phyloP scores from a whole-genome alignment of 805 yeast genomes.

The Pichia phayaonensis region DNA sequence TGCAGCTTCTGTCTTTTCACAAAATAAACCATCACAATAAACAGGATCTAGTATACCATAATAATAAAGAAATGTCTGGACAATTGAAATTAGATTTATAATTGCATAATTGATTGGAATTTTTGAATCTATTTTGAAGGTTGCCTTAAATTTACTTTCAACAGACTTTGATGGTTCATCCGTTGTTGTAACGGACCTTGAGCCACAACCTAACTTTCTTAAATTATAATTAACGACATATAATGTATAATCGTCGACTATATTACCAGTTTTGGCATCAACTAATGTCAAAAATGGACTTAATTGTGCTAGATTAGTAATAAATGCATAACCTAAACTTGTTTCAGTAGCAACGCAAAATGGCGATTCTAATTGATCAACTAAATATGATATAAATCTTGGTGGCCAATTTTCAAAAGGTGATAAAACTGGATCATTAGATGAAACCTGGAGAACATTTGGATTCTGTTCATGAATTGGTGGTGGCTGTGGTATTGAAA shows the following conservation, averaged over 20 bases:
- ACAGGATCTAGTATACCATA: slow-evolving; percentile 63
- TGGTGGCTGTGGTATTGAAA: neutral
- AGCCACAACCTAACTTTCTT: slow-evolving; percentile 72
- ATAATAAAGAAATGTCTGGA: slow-evolving; percentile 73
- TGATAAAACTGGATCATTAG: neutral
- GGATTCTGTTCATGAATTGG: neutral
- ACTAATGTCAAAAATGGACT: slow-evolving; percentile 62
- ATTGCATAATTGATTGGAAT: slow-evolving; percentile 62
- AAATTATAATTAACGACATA: slow-evolving; percentile 73
- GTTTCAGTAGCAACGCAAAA: slow-evolving; percentile 65
- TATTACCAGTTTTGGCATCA: slow-evolving; percentile 55
- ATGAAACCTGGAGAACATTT: neutral
- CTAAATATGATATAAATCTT: slow-evolving; percentile 51
- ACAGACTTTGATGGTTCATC: slow-evolving; percentile 69
- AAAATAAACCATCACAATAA: slow-evolving; percentile 78
- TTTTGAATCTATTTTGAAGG: slow-evolving; percentile 50
- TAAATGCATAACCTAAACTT: slow-evolving; percentile 55
- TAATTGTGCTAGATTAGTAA: slow-evolving; percentile 74
- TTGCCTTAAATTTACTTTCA: slow-evolving; percentile 71
- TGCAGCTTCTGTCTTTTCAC: slow-evolving; percentile 69
- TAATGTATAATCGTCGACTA: slow-evolving; percentile 36
- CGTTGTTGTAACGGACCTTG: slow-evolving; percentile 70
- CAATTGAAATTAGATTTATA: slow-evolving; percentile 60
- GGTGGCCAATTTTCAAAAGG: slow-evolving; percentile 34
- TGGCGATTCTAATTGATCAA: slow-evolving; percentile 49